Evolutionary conservation across 805 yeast genomes (phyloP), one percentile per base, ranked within the genome.

Genomic region (Tetrapisispora fleetii): DNA sequence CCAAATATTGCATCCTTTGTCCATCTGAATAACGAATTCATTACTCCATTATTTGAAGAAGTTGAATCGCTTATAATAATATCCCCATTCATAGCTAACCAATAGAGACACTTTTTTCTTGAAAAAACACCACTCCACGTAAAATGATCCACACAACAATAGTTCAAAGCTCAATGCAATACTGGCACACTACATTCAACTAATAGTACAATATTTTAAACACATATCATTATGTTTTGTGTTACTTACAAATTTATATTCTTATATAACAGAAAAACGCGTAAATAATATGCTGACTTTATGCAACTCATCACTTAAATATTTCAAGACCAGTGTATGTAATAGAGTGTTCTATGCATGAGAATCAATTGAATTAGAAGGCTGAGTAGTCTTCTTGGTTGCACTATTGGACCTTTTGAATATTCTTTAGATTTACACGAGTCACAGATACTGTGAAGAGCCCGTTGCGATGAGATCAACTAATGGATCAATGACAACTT

Each of bases 1-100:
- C 63, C 62, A 51, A 64, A 62, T 24, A 64, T 41, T 2, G 68
- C 67, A 50, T 64, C 68, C 45, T 57, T 54, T 1, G 65, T 59
- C 68, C 68, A 64, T 39, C 33, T 45, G 11, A 39, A 39, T 27
- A 45, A 24, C 2, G 17, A 9, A 10, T 18, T 21, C 8, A 39
- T 28, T 4, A 43, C 43, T 22, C 48, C 48, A 33, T 22, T 11
- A 22, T 27, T 36, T 10, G 6, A 8, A 9, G 28, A 3, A 13
- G 28, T 41, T 9, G 19, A 18, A 7, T 28, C 44, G 18, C 30
- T 32, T 18, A 24, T 41, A 10, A 41, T 41, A 22, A 41, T 30
- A 32, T 41, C 44, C 3, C 18, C 19, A 32, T 41, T 41, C 44
- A 41, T 41, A 4, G 4, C 44, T 6, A 11, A 6, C 14, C 13